Evolutionary conservation across 371 early-diverging fungal genomes (phyloP), one percentile per base, ranked within the genome.

Genomic region (Furculomyces boomerangus): DNA sequence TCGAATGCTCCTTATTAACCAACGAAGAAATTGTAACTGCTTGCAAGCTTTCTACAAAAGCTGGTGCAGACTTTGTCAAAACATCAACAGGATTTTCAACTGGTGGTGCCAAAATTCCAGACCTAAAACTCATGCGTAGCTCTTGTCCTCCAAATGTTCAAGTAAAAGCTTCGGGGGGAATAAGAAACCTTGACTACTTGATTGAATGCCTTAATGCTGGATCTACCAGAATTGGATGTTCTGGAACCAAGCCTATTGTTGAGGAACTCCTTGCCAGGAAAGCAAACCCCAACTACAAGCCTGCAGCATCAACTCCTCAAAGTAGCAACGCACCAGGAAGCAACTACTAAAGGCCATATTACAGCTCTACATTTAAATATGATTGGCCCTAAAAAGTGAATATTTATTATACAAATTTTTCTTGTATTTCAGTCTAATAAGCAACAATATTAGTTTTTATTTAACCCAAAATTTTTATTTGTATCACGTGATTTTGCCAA

Each of bases 131-230:
- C 31, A 80, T 80, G 80, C 73, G 71, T 30, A 64, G 58, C 1
- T 66, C 53, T 31, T 74, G 74, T 0, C 67, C 73, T 26, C 54
- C 56, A 0, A 48, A 62, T 30, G 71, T 73, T 29, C 69, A 68
- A 56, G 79, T 80, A 35, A 80, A 80, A 64, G 80, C 80, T 1
- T 80, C 80, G 0, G 80, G 80, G 30, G 79, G 80, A 30, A 71
- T 80, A 55, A 68, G 79, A 50, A 71, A 71, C 16, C 66, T 80
- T 40, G 79, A 79, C 55, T 74, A 77, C 39, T 73, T 80, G 1
- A 58, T 76, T 20, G 66, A 68, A 53, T 73, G 75, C 51, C 62
- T 80, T 41, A 63, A 73, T 57, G 73, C 72, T 20, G 79, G 80
- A 18, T 72, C 73, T 22, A 77, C 75, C 25, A 76, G 80, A 47